These are phyloP conservation scores for Rhizopogon vesiculosus DNA, from an alignment of 768 basidiomycete species.

Conservation along the genomic window DNA sequence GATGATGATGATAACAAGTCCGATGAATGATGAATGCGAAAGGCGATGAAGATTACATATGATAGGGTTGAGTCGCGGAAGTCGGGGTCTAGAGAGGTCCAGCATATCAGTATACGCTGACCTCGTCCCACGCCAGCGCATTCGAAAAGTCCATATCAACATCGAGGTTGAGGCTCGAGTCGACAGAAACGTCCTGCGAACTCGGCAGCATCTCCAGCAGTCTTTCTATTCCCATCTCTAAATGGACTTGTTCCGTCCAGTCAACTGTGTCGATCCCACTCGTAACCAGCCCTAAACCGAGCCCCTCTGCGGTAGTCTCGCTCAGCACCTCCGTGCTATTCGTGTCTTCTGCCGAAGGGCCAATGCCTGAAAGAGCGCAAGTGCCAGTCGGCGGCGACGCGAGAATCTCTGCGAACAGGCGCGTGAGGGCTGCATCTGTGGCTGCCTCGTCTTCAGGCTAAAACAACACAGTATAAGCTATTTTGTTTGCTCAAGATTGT, in stretches of 20 bases:
- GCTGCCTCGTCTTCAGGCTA: constrained; percentile 50
- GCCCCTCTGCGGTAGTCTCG: constrained; percentile 8
- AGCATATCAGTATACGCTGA: constrained; percentile 20
- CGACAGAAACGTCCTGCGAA: constrained; percentile 24
- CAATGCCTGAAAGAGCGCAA: constrained; percentile 26
- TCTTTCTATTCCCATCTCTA: constrained; percentile 58
- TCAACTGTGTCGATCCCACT: constrained; percentile 16
- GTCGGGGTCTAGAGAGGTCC: neutral
- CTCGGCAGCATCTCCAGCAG: constrained; percentile 50
- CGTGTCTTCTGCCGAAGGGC: constrained; percentile 29
- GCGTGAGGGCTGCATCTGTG: constrained; percentile 31
- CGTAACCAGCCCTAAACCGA: constrained; percentile 14
- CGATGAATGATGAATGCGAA: constrained; percentile 10
- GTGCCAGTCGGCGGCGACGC: constrained; percentile 27
- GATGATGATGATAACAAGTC: constrained; percentile 15
- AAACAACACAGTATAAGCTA: constrained; percentile 13
- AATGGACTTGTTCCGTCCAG: constrained; percentile 23
- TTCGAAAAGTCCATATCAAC: constrained; percentile 25
- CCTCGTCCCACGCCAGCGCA: constrained; percentile 23
- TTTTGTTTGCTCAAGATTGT: constrained; percentile 13
- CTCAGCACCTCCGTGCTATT: constrained; percentile 19
- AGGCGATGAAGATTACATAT: constrained; percentile 7
- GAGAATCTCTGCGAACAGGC: constrained; percentile 31
- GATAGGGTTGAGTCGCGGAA: constrained; percentile 3
- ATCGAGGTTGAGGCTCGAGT: constrained; percentile 14